Evolutionary conservation across 192 early-diverging fungal species (phyloP).

Genomic region (Coemansia sp.): DNA sequence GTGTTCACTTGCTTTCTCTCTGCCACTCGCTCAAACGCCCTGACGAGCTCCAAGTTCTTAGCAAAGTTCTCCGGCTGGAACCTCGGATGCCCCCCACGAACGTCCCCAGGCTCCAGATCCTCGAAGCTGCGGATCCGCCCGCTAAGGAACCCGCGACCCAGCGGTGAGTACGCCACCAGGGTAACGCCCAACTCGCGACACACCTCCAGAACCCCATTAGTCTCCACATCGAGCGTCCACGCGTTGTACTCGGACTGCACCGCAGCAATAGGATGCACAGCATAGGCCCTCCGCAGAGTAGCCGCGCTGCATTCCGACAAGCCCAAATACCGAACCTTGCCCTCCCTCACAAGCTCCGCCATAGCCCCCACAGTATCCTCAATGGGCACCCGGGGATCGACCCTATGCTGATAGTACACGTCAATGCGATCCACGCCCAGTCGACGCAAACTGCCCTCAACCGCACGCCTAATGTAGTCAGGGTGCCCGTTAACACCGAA

Average conservation of each 20-base stretch:
- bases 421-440: conserved; percentile 61
- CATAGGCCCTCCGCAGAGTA: conserved; percentile 63
- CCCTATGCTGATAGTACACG: conserved; percentile 64
- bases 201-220: conserved; percentile 61
- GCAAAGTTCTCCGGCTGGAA: conserved; percentile 61
- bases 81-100: conserved; percentile 50
- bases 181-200: conserved; percentile 73
- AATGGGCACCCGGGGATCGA: conserved; percentile 60
- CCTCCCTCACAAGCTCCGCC: conserved; percentile 66
- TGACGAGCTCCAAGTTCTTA: conserved; percentile 60
- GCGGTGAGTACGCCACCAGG: conserved; percentile 71
- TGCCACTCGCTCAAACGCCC: conserved; percentile 53
- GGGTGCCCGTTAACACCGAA: conserved; percentile 44
- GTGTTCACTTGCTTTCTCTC: conserved; percentile 50
- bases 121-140: conserved; percentile 57
- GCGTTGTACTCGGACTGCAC: conserved; percentile 53
- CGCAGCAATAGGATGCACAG: conserved; percentile 66
- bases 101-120: conserved; percentile 57
- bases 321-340: conserved; percentile 63
- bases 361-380: conserved; percentile 64
- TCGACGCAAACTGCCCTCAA: conserved; percentile 50
- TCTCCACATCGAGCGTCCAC: conserved; percentile 62
- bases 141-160: conserved; percentile 70
- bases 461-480: conserved; percentile 53
- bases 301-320: conserved; percentile 60